Base-by-base conservation (phyloP, 2,329 filamentous ascomycete species). In the Aspergillus ruber region DNA sequence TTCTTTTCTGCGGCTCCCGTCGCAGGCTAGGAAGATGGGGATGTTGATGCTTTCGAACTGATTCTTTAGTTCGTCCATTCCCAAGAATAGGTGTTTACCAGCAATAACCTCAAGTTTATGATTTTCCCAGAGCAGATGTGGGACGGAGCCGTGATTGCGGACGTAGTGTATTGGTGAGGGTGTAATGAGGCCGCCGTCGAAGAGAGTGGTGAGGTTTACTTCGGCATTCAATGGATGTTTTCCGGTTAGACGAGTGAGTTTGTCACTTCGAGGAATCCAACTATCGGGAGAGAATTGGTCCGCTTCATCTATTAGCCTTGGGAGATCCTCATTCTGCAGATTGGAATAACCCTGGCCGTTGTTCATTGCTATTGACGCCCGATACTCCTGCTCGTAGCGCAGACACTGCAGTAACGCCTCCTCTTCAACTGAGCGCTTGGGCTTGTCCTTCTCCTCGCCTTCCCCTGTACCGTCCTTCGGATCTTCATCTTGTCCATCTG, bases 151-250 rank as follows among this genome's bases (percentile, higher is more conserved):
- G 48, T 80, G 77, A 44, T 76, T 80, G 3, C 77, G 67, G 10
- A 79, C 74, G 48, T 77, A 79, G 55, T 78, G 74, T 1, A 79
- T 51, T 46, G 71, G 64, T 43, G 74, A 76, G 0, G 75, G 75
- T 0, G 77, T 79, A 49, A 77, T 74, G 1, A 78, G 58, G 0
- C 76, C 76, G 3, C 68, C 71, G 0, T 74, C 65, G 45, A 70
- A 74, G 0, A 80, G 66, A 9, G 57, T 57, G 1, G 59, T 59
- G 1, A 79, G 62, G 0, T 67, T 50, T 0, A 73, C 59, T 55
- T 80, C 77, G 2, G 68, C 73, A 47, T 80, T 80, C 47, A 80
- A 51, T 0, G 76, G 76, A 55, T 79, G 76, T 39, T 77, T 77
- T 3, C 76, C 76, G 0, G 75, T 79, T 18, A 76, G 53, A 0